Percentiles rank a stretch among this genome's conserved stretches.
Evolutionary conservation across 805 yeast genomes (phyloP).

Genomic region (Candida stauntonica): DNA sequence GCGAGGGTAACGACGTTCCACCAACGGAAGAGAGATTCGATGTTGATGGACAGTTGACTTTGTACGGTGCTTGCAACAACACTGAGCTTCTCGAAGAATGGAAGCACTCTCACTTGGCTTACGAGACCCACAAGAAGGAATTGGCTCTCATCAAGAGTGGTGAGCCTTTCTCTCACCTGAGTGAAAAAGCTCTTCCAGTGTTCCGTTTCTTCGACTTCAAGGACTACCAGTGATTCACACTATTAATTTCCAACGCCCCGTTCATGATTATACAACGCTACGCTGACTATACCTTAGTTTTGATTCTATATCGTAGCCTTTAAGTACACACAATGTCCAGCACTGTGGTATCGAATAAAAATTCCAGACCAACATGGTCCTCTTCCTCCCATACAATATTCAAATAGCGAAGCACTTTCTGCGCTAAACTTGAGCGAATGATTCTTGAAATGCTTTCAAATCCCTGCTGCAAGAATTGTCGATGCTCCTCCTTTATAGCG

Average conservation of each 20-base stretch:
- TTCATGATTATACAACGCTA: no score
- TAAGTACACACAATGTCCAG: slow-evolving; percentile 22
- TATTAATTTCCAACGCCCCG: not conserved
- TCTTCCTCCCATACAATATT: slow-evolving; percentile 25
- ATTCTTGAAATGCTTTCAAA: slow-evolving; percentile 15
- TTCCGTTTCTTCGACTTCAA: slow-evolving; percentile 27
- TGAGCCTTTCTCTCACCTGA: slow-evolving; percentile 17
- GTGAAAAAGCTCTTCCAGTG: slow-evolving; percentile 33
- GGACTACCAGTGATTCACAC: slow-evolving; percentile 10
- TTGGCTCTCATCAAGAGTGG: slow-evolving; percentile 24
- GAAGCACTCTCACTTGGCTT: slow-evolving; percentile 27
- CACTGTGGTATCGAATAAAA: slow-evolving; percentile 24
- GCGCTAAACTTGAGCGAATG: slow-evolving; percentile 19
- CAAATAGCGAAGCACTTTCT: slow-evolving; percentile 23
- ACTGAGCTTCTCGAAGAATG: slow-evolving; percentile 36
- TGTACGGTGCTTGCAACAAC: slow-evolving; percentile 38
- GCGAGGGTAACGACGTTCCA: slow-evolving; percentile 30
- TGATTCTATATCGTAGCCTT: no score
- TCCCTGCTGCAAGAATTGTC: slow-evolving; percentile 10
- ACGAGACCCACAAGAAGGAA: slow-evolving; percentile 27
- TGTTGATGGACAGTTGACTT: slow-evolving; percentile 27
- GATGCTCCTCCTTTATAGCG: slow-evolving; percentile 11
- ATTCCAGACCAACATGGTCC: slow-evolving; percentile 21
- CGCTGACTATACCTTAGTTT: no score
- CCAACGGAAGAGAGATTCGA: slow-evolving; percentile 23